Evolutionary conservation across 2,329 filamentous ascomycete species (phyloP).

Genomic region (Teratosphaeriaceae sp.): DNA sequence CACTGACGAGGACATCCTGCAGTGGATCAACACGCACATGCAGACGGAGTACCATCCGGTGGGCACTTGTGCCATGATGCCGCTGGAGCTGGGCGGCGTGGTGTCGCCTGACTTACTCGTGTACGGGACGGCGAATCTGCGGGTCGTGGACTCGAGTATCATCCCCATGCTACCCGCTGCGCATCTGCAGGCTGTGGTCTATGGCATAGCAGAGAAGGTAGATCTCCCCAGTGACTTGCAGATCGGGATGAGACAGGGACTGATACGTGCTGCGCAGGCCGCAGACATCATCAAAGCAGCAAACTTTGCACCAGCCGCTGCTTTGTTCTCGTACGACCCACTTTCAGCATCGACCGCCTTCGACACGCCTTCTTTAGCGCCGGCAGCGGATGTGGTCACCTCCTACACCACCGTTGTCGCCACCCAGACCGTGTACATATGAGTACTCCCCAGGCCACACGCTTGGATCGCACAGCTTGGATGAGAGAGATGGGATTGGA

Average conservation of each 20-base stretch:
- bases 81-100: slow-evolving; percentile 43
- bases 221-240: slow-evolving; percentile 1
- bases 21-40: slow-evolving; percentile 22
- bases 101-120: slow-evolving; percentile 40
- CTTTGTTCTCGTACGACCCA: neutral
- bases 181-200: slow-evolving; percentile 28
- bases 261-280: slow-evolving; percentile 27
- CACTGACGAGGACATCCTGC: slow-evolving; percentile 22
- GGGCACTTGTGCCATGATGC: slow-evolving; percentile 48
- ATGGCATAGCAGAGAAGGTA: slow-evolving; percentile 36
- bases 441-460: neutral
- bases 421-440: slow-evolving; percentile 10
- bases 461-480: neutral
- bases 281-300: slow-evolving; percentile 41
- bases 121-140: slow-evolving; percentile 39
- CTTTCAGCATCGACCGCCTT: neutral
- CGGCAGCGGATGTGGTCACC: slow-evolving; percentile 1
- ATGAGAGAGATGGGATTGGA: neutral
- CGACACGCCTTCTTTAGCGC: no score
- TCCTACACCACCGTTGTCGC: slow-evolving; percentile 8
- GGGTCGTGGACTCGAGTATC: slow-evolving; percentile 41
- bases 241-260: no score
- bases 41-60: slow-evolving; percentile 45
- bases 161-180: slow-evolving; percentile 38
- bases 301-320: neutral